Evolutionary conservation across 176 grass and related monocot genomes (phyloP).

Genomic region (Musa troglodytarum): DNA sequence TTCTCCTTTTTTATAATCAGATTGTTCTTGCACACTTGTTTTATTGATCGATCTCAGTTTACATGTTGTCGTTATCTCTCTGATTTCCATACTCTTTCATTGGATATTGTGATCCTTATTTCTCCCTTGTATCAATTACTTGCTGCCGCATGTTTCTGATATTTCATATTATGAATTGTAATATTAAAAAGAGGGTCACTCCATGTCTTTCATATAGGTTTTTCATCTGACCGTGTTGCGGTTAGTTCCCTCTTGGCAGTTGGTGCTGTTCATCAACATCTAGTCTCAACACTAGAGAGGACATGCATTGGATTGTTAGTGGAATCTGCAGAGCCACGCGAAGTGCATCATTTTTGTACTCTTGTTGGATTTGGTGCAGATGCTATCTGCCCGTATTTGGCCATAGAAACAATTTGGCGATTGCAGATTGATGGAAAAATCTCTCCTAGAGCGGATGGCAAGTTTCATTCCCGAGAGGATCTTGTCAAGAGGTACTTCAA

Average conservation of each 20-base stretch:
- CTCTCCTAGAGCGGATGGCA: conserved; percentile 41
- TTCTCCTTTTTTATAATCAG: background rate
- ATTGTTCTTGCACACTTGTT: too few species aligned
- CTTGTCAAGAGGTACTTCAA: conserved; percentile 78
- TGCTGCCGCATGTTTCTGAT: background rate
- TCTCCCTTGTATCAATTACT: background rate
- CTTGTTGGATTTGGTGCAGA: conserved; percentile 95
- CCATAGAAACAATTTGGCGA: conserved; percentile 87
- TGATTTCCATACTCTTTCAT: background rate
- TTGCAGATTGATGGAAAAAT: conserved; percentile 87
- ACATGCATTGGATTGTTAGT: conserved; percentile 70
- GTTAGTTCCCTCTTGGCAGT: conserved; percentile 92
- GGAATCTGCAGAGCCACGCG: conserved; percentile 89
- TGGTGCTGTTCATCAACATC: conserved; percentile 96
- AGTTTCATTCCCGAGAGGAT: conserved; percentile 51
- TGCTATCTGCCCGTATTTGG: conserved; percentile 88
- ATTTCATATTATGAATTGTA: background rate
- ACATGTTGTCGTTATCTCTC: background rate
- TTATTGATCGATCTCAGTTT: background rate
- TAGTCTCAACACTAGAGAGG: conserved; percentile 81
- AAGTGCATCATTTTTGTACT: conserved; percentile 97
- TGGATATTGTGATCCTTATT: background rate
- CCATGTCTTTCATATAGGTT: conserved; percentile 34
- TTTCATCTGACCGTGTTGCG: conserved; percentile 71
- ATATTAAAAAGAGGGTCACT: background rate